A percentile compares a stretch with the other conserved stretches of the same genome.
Conservation (phyloP, 176 grass and related monocot genomes). For the Puya raimondii region DNA sequence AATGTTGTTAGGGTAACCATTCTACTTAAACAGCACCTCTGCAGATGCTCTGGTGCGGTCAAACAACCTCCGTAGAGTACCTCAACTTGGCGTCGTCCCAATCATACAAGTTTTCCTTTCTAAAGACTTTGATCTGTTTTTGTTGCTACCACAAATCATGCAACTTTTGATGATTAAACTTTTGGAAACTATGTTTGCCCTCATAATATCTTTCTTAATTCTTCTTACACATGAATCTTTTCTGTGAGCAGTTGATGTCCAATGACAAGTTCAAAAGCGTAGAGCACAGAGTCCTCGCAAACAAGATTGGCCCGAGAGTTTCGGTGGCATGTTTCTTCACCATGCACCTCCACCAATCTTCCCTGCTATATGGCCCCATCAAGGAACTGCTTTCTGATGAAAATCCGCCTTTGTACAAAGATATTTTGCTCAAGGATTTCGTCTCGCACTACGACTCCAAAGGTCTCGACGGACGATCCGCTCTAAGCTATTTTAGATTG, state of each 20-base stretch:
- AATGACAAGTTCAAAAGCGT: constrained; percentile 14
- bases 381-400: constrained; percentile 8
- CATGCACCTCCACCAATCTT: background rate
- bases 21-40: too few species aligned
- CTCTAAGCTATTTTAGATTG: constrained; percentile 28
- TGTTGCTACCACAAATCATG: too few species aligned
- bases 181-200: too few species aligned
- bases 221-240: too few species aligned
- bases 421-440: constrained; percentile 15
- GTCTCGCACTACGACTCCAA: constrained; percentile 24
- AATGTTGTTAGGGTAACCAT: too few species aligned
- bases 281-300: constrained; percentile 13
- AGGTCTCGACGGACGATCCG: constrained; percentile 46
- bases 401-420: constrained; percentile 7
- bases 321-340: constrained; percentile 17
- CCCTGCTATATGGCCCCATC: background rate
- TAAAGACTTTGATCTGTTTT: too few species aligned
- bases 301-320: background rate
- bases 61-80: too few species aligned
- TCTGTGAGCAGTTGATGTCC: constrained; percentile 3
- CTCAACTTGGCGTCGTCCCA: too few species aligned
- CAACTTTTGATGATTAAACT: too few species aligned
- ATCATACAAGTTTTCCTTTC: too few species aligned
- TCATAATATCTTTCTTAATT: too few species aligned
- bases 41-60: too few species aligned